Evolutionary conservation across 2,329 filamentous ascomycete genomes (phyloP).

Genomic region (Alternaria brassicicola): DNA sequence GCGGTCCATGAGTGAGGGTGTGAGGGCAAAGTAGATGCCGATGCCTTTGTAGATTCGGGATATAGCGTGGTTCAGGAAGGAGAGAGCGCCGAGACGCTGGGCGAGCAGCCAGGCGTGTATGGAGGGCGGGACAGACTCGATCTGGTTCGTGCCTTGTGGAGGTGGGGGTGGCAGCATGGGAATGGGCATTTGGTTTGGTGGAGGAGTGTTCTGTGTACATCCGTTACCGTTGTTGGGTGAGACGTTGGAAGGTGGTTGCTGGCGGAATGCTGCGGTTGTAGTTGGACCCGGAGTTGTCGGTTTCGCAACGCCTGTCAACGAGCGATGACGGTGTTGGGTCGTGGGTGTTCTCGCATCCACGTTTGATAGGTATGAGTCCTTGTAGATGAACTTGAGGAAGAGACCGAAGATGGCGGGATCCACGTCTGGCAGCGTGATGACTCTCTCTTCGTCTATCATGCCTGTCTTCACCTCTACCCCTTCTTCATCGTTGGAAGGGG

Average conservation of each 20-base stretch:
- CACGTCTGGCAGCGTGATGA: slow-evolving; percentile 10
- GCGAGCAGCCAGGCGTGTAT: slow-evolving; percentile 28
- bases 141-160: neutral
- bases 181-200: neutral
- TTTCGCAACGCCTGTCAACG: neutral
- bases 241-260: too few relatives aligned
- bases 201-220: neutral
- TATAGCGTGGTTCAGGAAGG: slow-evolving; percentile 27
- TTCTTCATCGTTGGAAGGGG: neutral
- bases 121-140: slow-evolving; percentile 5
- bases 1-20: slow-evolving; percentile 14
- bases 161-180: neutral
- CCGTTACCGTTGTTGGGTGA: too few relatives aligned
- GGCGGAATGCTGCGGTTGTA: neutral
- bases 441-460: neutral
- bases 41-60: slow-evolving; percentile 14
- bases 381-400: slow-evolving; percentile 31
- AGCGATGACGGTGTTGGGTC: neutral
- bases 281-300: neutral
- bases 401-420: slow-evolving; percentile 25
- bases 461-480: neutral
- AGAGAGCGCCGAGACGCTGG: slow-evolving; percentile 7
- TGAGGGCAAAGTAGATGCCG: slow-evolving; percentile 18
- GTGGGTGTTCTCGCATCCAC: slow-evolving; percentile 6
- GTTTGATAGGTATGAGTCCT: slow-evolving; percentile 18